Percentiles rank a stretch among this genome's conserved stretches.
Evolutionary conservation across 768 basidiomycete genomes (phyloP).

Genomic region (Russula sp.): DNA sequence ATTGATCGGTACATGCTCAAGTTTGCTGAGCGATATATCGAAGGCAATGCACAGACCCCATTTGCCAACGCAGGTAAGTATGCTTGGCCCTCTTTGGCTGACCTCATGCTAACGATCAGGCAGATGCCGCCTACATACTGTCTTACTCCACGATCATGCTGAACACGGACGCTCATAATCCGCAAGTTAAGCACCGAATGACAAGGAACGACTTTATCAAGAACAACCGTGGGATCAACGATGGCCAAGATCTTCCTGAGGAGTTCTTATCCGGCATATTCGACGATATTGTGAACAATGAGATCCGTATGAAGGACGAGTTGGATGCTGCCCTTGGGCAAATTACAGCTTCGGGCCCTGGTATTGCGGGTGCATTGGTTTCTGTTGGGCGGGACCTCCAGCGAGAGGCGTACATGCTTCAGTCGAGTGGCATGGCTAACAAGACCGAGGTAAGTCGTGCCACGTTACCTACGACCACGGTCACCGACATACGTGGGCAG

Average conservation of each 20-base stretch:
- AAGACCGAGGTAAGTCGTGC: conserved; percentile 74
- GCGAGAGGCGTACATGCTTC: conserved; percentile 91
- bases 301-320: conserved; percentile 99
- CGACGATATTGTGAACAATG: conserved; percentile 86
- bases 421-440: conserved; percentile 92
- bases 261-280: conserved; percentile 72
- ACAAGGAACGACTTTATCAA: conserved; percentile 83
- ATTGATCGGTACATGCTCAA: conserved; percentile 99
- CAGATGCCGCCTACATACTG: conserved; percentile 90
- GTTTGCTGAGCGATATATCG: conserved; percentile 95
- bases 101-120: background rate
- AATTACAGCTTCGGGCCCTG: conserved; percentile 45
- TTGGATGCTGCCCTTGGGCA: conserved; percentile 50
- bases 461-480: background rate
- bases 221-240: conserved; percentile 97
- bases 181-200: conserved; percentile 93
- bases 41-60: conserved; percentile 70
- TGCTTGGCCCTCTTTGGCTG: conserved; percentile 6
- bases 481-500: conserved; percentile 34
- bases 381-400: conserved; percentile 92
- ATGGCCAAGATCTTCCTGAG: conserved; percentile 80
- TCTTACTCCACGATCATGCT: conserved; percentile 94
- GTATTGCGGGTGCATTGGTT: conserved; percentile 74
- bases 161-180: conserved; percentile 96
- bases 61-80: conserved; percentile 92